Evolutionary conservation across 176 grass and related monocot species (phyloP), one percentile per base, ranked within the genome.

Genomic region (Aechmea fasciata): DNA sequence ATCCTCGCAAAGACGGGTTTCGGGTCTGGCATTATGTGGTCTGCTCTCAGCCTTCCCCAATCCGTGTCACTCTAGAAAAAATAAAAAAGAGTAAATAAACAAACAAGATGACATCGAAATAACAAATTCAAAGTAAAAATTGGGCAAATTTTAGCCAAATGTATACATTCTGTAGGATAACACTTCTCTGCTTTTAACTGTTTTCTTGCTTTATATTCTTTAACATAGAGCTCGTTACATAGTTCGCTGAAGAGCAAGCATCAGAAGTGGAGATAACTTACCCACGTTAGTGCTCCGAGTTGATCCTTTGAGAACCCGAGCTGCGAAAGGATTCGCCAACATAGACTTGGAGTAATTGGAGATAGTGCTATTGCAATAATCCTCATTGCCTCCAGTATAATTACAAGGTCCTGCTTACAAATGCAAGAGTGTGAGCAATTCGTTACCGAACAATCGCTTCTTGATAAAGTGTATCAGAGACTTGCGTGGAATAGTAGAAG

Each of bases 371-470:
- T 83, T 14, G 89, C 89, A 80, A 92, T 90, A 79, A 97, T 97
- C 77, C 93, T 97, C 86, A 92, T 78, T 57, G 86, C 62, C 74
- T 97, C 93, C 71, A 96, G 70, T 83, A 97, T 92, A 76, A 90
- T 78, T 13, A 92, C 89, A 81, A 97, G 93, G 74, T 97, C 93
- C 93, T 97, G 81, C 23, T 80, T 24, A 78, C 48, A 77, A 73
- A 17, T 57, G 25, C 26, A 84, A 11, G 63, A 67, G 20, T 15
- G 13, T 47, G n/a, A 57, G 28, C 14, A 72, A 20, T 48, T 51
- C 33, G 7, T 41, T 41, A 7, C 33, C 33, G 1, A 7, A 41
- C 33, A 41, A 41, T 41, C 1, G 33, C 33, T 41, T 41, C 19
- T 23, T 63, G 69, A 55, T 13, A 13, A 70, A 71, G 18, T 17